Evolutionary conservation across 805 yeast species (phyloP).

Genomic region (Candida piceae): DNA sequence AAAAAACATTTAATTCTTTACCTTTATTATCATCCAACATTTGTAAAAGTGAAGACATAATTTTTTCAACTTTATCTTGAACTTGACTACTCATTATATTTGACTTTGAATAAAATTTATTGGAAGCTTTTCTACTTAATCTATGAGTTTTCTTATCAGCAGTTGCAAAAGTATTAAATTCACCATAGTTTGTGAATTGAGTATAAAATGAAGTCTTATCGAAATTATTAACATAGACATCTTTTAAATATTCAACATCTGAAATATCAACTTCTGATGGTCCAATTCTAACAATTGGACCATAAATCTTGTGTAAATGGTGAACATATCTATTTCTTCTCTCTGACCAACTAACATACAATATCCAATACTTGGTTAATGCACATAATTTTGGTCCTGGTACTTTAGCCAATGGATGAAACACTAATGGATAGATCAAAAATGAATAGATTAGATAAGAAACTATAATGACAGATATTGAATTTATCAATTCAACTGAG

Average conservation of each 20-base stretch:
- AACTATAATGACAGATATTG: constrained; percentile 2
- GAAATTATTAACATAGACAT: constrained; percentile 52
- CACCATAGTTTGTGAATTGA: constrained; percentile 55
- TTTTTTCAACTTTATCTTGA: constrained; percentile 30
- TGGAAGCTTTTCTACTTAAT: constrained; percentile 34
- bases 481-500: constrained; percentile 5
- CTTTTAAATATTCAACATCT: constrained; percentile 44
- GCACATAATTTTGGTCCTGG: constrained; percentile 59
- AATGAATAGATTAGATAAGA: constrained; percentile 7
- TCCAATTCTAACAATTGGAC: constrained; percentile 56
- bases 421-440: constrained; percentile 40
- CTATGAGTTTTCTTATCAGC: constrained; percentile 46
- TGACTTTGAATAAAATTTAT: constrained; percentile 42
- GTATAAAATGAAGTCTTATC: constrained; percentile 56
- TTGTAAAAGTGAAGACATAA: constrained; percentile 27
- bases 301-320: constrained; percentile 48
- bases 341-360: constrained; percentile 40
- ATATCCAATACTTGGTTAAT: constrained; percentile 36
- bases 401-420: constrained; percentile 44
- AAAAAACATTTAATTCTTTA: constrained; percentile 47
- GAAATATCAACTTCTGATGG: constrained; percentile 60
- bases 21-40: constrained; percentile 17
- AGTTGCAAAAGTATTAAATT: constrained; percentile 54
- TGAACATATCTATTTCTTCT: constrained; percentile 47
- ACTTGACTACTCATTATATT: constrained; percentile 30